Evolutionary conservation across 345 rosid species (phyloP).

Genomic region (Moricandia arvensis): DNA sequence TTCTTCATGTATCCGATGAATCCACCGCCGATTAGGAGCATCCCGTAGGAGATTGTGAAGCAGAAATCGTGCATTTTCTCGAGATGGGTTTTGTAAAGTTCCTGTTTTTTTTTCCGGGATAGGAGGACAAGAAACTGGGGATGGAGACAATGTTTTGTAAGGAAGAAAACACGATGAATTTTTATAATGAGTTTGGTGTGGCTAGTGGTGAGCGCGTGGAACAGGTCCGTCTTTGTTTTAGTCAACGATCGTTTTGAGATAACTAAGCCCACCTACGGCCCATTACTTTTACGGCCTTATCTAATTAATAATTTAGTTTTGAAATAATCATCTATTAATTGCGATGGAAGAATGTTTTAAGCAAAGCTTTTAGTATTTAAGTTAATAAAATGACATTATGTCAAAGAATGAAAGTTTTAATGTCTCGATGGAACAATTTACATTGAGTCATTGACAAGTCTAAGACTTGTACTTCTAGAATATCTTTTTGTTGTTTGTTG

Average conservation of each 20-base stretch:
- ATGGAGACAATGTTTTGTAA: conserved; percentile 8
- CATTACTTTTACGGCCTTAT: conserved; percentile 2
- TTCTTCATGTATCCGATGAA: conserved; percentile 67
- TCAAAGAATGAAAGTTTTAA: not conserved
- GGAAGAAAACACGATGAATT: not conserved
- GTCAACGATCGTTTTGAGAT: conserved; percentile 36
- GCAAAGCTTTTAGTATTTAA: not conserved
- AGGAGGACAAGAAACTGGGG: not conserved
- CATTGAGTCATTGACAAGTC: not conserved
- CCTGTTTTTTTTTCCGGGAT: conserved; percentile 22
- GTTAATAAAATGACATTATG: not conserved
- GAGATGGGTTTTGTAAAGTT: not conserved
- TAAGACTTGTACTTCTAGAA: not conserved
- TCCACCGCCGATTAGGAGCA: conserved; percentile 83
- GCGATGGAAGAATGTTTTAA: conserved; percentile 8
- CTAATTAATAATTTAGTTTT: not conserved
- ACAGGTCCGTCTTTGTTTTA: conserved; percentile 13
- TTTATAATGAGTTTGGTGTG: not conserved
- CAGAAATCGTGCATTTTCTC: conserved; percentile 88
- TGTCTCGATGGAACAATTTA: not conserved
- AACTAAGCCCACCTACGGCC: conserved; percentile 29
- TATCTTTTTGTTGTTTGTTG: not conserved
- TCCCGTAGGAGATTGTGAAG: conserved; percentile 92
- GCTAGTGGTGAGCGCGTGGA: conserved; percentile 42
- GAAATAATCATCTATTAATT: not conserved